These are phyloP conservation scores for Eucalyptus melliodora DNA, from an alignment of 345 rosid species.

Conservation along the genomic window DNA sequence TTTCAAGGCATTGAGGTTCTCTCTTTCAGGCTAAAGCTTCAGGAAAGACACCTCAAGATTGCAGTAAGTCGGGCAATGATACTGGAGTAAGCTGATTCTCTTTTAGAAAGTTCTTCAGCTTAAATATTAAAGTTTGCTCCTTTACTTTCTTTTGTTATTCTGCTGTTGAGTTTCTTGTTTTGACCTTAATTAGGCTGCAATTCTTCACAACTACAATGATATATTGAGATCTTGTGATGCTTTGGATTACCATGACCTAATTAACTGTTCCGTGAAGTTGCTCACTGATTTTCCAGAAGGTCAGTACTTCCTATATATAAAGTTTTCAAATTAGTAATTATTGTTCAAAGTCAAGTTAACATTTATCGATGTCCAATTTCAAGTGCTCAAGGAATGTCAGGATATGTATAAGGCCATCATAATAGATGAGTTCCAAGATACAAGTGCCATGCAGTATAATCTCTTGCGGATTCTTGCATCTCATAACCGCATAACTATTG, in stretches of 20 bases:
- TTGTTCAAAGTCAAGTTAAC: neutral
- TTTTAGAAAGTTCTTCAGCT: neutral
- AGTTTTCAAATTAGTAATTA: neutral
- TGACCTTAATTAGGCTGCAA: slow-evolving; percentile 54
- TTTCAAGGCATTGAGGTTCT: neutral
- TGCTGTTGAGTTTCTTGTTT: slow-evolving; percentile 6
- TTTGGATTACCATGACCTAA: slow-evolving; percentile 89
- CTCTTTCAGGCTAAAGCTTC: slow-evolving; percentile 80
- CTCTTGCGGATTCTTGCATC: slow-evolving; percentile 63
- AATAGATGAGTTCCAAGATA: slow-evolving; percentile 96
- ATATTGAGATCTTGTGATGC: slow-evolving; percentile 75
- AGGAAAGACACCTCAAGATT: slow-evolving; percentile 61
- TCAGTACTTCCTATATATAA: slow-evolving; percentile 7
- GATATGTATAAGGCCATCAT: slow-evolving; percentile 79
- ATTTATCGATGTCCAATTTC: slow-evolving; percentile 4
- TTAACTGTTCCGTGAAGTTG: slow-evolving; percentile 69
- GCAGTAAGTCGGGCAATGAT: slow-evolving; percentile 47
- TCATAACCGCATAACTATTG: slow-evolving; percentile 62
- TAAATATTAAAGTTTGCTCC: neutral
- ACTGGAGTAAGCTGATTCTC: slow-evolving; percentile 54
- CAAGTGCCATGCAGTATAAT: slow-evolving; percentile 81
- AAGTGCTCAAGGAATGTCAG: slow-evolving; percentile 65
- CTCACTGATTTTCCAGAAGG: slow-evolving; percentile 79
- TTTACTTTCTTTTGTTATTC: neutral
- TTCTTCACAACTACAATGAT: slow-evolving; percentile 54